Base-by-base conservation (phyloP, 495 filamentous ascomycete species). In the Hypoxylon lienhwacheense region DNA sequence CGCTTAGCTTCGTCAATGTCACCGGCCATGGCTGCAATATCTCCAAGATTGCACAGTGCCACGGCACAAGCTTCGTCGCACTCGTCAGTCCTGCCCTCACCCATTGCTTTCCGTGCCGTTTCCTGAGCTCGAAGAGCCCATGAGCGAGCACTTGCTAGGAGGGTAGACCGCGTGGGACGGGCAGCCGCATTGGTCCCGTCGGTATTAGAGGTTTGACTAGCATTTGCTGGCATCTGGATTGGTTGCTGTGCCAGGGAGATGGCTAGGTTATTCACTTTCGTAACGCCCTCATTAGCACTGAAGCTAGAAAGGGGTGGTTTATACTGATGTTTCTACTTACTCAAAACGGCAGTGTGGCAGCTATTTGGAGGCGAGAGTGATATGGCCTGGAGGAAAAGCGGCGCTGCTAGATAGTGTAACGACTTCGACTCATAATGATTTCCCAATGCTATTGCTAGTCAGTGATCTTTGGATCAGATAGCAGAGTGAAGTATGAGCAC, bases 331-430 rank as follows among this genome's bases (percentile, higher is more conserved):
- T 12, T 37, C 15, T 7, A 72, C 76, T 64, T 66, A 84, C 82
- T 91, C 44, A 97, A 71, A 12, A 87, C 77, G 34, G 89, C 88
- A 21, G 86, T 81, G 55, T 82, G 79, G 41, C 79, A 82, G 28
- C 69, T 77, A n/a, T 73, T 65, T 2, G 60, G 51, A 7, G 69
- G 62, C 63, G 89, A 95, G 17, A 92, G 64, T 21, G 82, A 73
- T 31, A 96, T 72, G 2, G 91, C 87, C 55, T 91, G 91, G 55
- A 97, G 78, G 66, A 88, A 95, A 26, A 97, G 74, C n/a, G 92
- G 91, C 20, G 89, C 78, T 11, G 93, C 87, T 5, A 96, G 83
- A 49, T 89, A 87, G 55, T 86, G 80, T 51, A 85, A 79, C 41
- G 84, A 74, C 59, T 82, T 82, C 34, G 73, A 71, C 51, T 83